phyloP scores from a whole-genome alignment of 805 yeast species.

The Candida orba region DNA sequence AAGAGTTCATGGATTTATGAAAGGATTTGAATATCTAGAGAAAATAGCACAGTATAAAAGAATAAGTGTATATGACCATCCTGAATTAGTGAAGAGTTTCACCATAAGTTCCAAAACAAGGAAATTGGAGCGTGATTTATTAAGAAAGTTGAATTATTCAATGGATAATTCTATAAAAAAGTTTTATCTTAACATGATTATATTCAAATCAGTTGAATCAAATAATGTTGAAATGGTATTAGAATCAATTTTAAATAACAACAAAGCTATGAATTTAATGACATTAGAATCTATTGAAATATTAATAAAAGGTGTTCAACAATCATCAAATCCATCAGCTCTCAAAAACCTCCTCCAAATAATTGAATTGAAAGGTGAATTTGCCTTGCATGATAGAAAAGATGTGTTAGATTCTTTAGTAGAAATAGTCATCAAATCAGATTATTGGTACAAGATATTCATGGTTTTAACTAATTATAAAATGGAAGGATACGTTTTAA shows the following conservation, averaged over 20 bases:
- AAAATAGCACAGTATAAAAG: not conserved
- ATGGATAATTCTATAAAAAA: constrained; percentile 5
- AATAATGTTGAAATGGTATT: constrained; percentile 5
- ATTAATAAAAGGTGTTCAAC: not conserved
- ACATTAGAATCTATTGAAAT: constrained; percentile 9
- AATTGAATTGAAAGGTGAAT: not conserved
- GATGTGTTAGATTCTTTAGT: not conserved
- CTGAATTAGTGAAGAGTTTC: constrained; percentile 8
- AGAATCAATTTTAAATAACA: constrained; percentile 2
- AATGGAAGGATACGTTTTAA: not conserved
- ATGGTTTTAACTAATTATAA: not conserved
- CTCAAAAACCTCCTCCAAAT: not conserved
- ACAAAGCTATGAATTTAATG: not conserved
- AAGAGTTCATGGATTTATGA: constrained; percentile 4
- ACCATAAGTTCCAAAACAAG: constrained; percentile 5
- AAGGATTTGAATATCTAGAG: constrained; percentile 7
- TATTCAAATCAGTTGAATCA: constrained; percentile 8
- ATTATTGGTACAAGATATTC: not conserved
- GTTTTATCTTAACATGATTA: constrained; percentile 11
- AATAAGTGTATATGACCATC: constrained; percentile 11
- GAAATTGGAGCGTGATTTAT: constrained; percentile 1
- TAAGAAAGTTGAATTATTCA: constrained; percentile 1
- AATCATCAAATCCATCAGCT: not conserved
- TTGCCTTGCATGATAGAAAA: not conserved
- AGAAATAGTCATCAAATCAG: not conserved